A percentile compares a stretch with the other conserved stretches of the same genome.
Conservation (phyloP, 495 filamentous ascomycete genomes). For the Lophium mytilinum region DNA sequence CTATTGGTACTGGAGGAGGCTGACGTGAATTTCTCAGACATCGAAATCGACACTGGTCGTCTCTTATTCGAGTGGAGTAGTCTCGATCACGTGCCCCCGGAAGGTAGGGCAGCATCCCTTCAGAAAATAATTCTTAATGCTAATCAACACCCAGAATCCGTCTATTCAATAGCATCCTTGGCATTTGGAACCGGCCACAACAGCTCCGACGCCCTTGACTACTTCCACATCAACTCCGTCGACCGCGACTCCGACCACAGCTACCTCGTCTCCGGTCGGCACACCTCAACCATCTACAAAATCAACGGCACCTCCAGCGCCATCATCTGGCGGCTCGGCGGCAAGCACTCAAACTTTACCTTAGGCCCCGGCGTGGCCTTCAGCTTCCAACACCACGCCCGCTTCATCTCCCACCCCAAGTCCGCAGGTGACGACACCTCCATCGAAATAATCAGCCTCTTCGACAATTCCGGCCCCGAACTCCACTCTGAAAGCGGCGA, state of each 20-base stretch:
- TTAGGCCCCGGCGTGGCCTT: conserved; percentile 41
- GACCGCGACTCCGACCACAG: conserved; percentile 31
- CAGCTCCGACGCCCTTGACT: conserved; percentile 30
- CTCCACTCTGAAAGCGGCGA: conserved; percentile 13
- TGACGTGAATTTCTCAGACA: conserved; percentile 15
- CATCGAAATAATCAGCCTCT: conserved; percentile 28
- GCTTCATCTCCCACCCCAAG: conserved; percentile 26
- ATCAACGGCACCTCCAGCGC: conserved; percentile 35
- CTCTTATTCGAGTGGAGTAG: conserved; percentile 38
- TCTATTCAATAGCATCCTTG: conserved; percentile 46
- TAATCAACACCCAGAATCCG: conserved; percentile 32
- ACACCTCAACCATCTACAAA: conserved; percentile 32
- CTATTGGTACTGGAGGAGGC: neutral
- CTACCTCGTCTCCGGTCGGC: conserved; percentile 40
- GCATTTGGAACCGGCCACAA: conserved; percentile 43
- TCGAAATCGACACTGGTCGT: conserved; percentile 34
- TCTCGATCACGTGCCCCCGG: conserved; percentile 35
- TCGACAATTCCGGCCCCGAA: conserved; percentile 34
- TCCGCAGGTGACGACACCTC: conserved; percentile 4
- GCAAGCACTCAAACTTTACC: conserved; percentile 38
- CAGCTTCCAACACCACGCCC: conserved; percentile 48
- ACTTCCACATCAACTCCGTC: conserved; percentile 38
- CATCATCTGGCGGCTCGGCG: conserved; percentile 41
- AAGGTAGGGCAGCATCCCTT: conserved; percentile 27
- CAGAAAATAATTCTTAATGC: conserved; percentile 3